Evolutionary conservation across 768 basidiomycete genomes (phyloP), one percentile per base, ranked within the genome.

Genomic region (Termitomyces sp.): DNA sequence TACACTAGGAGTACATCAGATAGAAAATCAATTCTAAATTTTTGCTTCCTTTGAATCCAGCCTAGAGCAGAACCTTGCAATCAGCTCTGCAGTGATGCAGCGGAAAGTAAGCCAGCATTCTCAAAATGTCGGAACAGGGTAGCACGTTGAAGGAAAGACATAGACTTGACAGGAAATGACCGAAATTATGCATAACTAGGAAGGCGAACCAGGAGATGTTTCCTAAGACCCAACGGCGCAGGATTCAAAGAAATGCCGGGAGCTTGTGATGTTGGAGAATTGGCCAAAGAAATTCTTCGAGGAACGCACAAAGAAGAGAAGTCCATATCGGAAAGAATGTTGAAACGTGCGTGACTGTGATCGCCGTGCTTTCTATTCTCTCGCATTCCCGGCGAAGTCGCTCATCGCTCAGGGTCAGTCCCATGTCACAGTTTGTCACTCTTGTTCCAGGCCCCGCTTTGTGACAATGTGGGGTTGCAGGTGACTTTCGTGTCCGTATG

Each of bases 41-140:
- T 23, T 33, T 50, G 47, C 18, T 50, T 50, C 12, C 33, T 51
- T 51, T 6, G 10, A 35, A 35, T 23, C 7, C 35, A 7, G 14
- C 20, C 20, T 7, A 14, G 7, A 40, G 75, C 72, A 43, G 64
- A 74, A 79, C 20, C 81, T 75, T 54, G 75, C 72, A 49, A 72
- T 69, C 58, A 84, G 69, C 67, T 84, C 83, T 20, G 52, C 62
- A 10, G 79, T 74, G 8, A 82, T 61, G 60, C 71, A 74, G 12
- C 67, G 62, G 35, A 75, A 65, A 4, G 72, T 76, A 5, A 70
- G 64, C 74, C 78, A 79, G 50, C 71, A 64, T 46, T 52, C 35
- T 38, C 70, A 68, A 13, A 79, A 48, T 80, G 74, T 52, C 79
- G 76, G 35, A 62, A 63, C 7, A 44, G 75, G 14, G 81, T 81